Base-by-base conservation (phyloP, 345 rosid genomes). In the Luvunga scandens region DNA sequence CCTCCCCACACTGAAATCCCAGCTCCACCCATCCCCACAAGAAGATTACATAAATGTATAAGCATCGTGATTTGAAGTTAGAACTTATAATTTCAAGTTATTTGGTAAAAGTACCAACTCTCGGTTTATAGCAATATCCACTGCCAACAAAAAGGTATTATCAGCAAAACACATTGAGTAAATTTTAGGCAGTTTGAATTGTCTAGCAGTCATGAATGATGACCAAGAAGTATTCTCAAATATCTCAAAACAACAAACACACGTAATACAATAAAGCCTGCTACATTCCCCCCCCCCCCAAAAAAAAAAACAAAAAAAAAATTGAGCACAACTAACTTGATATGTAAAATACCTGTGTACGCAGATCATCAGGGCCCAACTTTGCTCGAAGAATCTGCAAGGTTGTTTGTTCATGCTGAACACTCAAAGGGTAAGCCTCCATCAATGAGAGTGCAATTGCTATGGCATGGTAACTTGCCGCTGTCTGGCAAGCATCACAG, bases 381-480 rank as follows among this genome's bases (percentile, higher is more conserved):
- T 94, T 96, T 33, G 97, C 91, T 82, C 94, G 89, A 75, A 96
- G 97, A 82, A 96, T 96, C 83, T 90, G 90, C 83, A 96, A 85
- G 76, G 99, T 96, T 75, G 98, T 96, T 82, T 92, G 99, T 83
- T 96, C 99, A 78, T 96, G 99, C 85, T 94, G 99, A 78, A 96
- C 99, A 79, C 99, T 94, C 81, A 96, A 87, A 75, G 95, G 95
- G 77, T 96, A 96, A 70, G 97, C 98, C 85, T 94, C 99, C 99
- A 96, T 96, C 89, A 96, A 84, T 34, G 99, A 96, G 74, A 94
- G 95, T n/a, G 99, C 98, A 89, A 96, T 94, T 84, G 99, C 99
- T 84, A 96, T 96, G 64, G 99, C 99, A 88, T 96, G 99, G 88
- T 96, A 96, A 84, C 98, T 96, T 81, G 99, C 99, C 72, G 99